Base-by-base conservation (phyloP, 306 rosid genomes). In the Datisca glomerata region DNA sequence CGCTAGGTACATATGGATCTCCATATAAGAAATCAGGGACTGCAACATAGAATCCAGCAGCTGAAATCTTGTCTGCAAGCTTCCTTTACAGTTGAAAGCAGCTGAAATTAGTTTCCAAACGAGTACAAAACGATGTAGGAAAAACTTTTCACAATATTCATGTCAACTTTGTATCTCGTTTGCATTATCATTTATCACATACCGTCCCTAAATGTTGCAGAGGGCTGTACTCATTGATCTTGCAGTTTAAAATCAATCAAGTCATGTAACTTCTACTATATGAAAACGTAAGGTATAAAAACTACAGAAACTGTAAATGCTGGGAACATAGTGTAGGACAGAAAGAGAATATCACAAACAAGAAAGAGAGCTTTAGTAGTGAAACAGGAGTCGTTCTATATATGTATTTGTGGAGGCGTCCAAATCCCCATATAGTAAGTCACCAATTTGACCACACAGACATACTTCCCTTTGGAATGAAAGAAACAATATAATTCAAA, bases 1-100 rank as follows among this genome's bases (percentile, higher is more conserved):
- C 55, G 14, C 52, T 57, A 11, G 59, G 57, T 15, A 15, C 48
- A 45, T 1, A 78, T 29, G 92, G 94, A 5, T 86, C 94, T 12
- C 79, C 84, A 32, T 78, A 17, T 0, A 81, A 45, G 69, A 81
- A 73, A 51, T 86, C 92, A 12, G 94, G 83, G 50, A 73, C 84
- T 49, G 56, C 78, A 27, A 73, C 92, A 55, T 65, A 70, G 68
- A 70, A 86, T 33, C 96, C 92, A 47, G 73, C 71, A 41, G 79
- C 77, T 29, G 85, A 84, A 64, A 71, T 50, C 62, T 81, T 79
- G 67, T 81, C 86, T 5, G 92, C 96, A 16, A 86, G 71, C 59
- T 78, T 78, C 84, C 96, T 81, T 48, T 46, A 57, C 5, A 56
- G 31, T 15, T 45, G 20, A 53, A 60, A 51, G 45, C 39, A 47